Percentiles rank a stretch among this genome's conserved stretches.
Evolutionary conservation across 345 rosid species (phyloP).

Genomic region (Pseudoturritis turrita): DNA sequence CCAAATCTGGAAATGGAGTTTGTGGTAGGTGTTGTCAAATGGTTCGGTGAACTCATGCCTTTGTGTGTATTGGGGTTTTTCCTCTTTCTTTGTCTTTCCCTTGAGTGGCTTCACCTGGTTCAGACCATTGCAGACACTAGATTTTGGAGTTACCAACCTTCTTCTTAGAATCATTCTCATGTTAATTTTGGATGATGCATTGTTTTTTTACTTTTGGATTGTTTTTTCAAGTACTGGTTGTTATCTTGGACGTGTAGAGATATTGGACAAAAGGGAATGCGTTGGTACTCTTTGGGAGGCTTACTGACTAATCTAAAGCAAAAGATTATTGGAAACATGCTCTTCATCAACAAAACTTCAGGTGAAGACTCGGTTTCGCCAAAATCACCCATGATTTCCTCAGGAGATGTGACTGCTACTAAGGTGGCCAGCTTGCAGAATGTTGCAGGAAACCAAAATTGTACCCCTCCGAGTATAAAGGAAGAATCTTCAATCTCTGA

Average conservation of each 20-base stretch:
- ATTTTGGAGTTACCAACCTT: background rate
- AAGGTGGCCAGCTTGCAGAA: background rate
- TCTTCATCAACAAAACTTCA: background rate
- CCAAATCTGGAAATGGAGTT: background rate
- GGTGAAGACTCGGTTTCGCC: conserved; percentile 11
- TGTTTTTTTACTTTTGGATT: background rate
- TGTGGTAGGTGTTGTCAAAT: background rate
- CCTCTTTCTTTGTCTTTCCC: too few relatives aligned
- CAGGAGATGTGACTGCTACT: background rate
- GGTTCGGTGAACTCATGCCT: background rate
- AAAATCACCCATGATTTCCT: background rate
- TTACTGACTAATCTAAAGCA: conserved; percentile 25
- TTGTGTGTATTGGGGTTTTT: background rate
- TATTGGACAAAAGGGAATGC: background rate
- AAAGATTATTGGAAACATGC: conserved; percentile 16
- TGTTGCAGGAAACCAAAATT: background rate
- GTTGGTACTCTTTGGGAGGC: conserved; percentile 25
- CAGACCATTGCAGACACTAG: background rate
- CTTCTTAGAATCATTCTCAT: background rate
- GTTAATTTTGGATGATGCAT: background rate
- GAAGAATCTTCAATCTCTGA: conserved; percentile 5
- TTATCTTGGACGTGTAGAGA: conserved; percentile 11
- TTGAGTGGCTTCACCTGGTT: too few relatives aligned
- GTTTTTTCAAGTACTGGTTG: background rate
- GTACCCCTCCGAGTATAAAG: background rate